A percentile compares a stretch with the other conserved stretches of the same genome.
These are phyloP conservation scores for Sugiyamaella marilandica DNA, from an alignment of 805 yeast genomes.

Conservation along the genomic window DNA sequence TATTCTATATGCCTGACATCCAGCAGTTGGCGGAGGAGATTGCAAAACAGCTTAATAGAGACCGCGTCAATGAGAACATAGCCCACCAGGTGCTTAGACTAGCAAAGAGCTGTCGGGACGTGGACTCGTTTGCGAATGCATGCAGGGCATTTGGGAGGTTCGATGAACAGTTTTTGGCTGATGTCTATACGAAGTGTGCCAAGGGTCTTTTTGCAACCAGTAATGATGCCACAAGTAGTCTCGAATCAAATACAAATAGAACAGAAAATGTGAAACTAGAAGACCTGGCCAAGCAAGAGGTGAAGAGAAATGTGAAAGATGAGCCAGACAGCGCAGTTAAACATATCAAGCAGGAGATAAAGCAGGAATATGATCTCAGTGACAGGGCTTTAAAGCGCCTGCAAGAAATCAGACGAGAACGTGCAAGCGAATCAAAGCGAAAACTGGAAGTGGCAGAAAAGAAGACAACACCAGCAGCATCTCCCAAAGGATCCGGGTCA, in stretches of 20 bases:
- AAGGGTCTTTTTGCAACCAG: neutral
- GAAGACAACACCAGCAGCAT: neutral
- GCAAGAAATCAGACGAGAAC: slow-evolving; percentile 3
- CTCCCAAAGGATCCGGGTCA: too few species aligned
- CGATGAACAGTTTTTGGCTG: slow-evolving; percentile 18
- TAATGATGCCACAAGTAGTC: neutral
- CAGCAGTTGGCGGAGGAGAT: slow-evolving; percentile 16
- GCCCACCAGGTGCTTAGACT: slow-evolving; percentile 20
- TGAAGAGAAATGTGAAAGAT: neutral
- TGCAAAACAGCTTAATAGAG: slow-evolving; percentile 23
- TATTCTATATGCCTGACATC: slow-evolving; percentile 4
- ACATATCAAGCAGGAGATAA: neutral
- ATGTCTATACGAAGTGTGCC: slow-evolving; percentile 14
- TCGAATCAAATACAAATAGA: slow-evolving; percentile 1
- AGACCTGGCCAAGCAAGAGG: neutral
- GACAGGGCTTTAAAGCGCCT: slow-evolving; percentile 6
- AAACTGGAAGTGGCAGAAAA: neutral
- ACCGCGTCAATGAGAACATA: slow-evolving; percentile 18
- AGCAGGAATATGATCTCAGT: neutral
- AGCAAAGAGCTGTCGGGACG: slow-evolving; percentile 14
- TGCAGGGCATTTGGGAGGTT: slow-evolving; percentile 27
- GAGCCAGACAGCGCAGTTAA: neutral
- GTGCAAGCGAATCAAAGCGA: neutral
- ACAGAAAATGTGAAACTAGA: slow-evolving; percentile 1
- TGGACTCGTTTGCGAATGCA: slow-evolving; percentile 18